Evolutionary conservation across 2,329 filamentous ascomycete species (phyloP), one percentile per base, ranked within the genome.

Genomic region (Lachnellula hyalina): DNA sequence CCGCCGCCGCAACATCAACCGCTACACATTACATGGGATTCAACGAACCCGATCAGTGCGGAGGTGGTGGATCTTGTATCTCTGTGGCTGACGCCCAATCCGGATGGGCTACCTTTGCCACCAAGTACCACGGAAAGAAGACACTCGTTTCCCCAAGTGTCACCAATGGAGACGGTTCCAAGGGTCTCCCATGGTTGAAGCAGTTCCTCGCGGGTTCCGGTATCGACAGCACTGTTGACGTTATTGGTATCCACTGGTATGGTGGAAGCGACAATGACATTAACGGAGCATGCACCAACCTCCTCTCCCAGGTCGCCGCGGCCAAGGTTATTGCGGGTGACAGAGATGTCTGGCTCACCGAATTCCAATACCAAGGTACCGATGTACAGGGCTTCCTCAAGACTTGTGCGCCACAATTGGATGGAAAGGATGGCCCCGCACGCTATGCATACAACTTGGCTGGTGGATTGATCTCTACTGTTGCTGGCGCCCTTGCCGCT

Each of bases 31-130:
- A 77, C 63, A 70, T 89, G 66, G 77, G 78, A 69, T 88, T 87
- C 80, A 90, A 90, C 77, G 86, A 90, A 76, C 83, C 83, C 46
- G 86, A 90, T 70, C 77, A 44, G 78, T 59, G 61, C 63, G 12
- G 67, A 67, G n/a, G 85, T 89, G 72, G 74, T 82, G 63, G 81
- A 85, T 74, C 52, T 69, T 32, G 28, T 32, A 32, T 32, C 28
- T 46, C 34, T 1, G 36, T 57, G n/a, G 53, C 61, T 34, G 65
- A 64, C 4, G 76, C 75, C 9, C 75, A 72, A 2, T 51, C 62
- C 5, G 71, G 67, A 5, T 77, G 71, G 62, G 67, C 66, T 52
- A 59, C 61, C n/a, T 72, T 32, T 32, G 28, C 28, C 9, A 3
- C 8, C 28, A 32, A 32, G 28, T 32, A 32, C 28, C 28, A 32